Base-by-base conservation (phyloP, 495 filamentous ascomycete genomes). In the Neurospora sp. region DNA sequence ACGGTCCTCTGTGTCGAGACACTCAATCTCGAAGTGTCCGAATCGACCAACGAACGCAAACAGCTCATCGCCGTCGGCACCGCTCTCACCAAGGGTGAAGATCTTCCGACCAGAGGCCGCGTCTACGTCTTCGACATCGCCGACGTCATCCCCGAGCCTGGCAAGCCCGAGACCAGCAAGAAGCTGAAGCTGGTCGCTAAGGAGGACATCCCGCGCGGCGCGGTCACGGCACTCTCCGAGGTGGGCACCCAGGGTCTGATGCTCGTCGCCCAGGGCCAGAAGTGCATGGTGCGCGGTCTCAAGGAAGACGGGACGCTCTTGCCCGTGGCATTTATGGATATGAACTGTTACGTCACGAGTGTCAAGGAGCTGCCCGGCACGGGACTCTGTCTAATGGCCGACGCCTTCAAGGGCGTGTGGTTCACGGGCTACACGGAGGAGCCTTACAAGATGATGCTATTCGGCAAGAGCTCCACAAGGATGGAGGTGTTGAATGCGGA, bases 311-410 rank as follows among this genome's bases (percentile, higher is more conserved):
- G 93, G 2, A 92, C 90, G 5, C 86, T 98, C 62, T 86, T 98
- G 2, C 96, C 96, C 0, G 95, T 98, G 31, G 96, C 96, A 1
- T 99, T 99, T 77, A 92, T 99, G 89, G 96, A 99, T 77, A 94
- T 97, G 90, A 94, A 92, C 84, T 94, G 92, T 82, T 94, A 95
- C 80, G 92, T 97, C 39, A 93, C 88, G 3, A 87, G 91, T 5
- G 89, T 91, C 69, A 96, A 94, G 79, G 92, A 93, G 75, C 85
- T 98, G 44, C 88, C 88, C 35, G 90, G 91, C 1, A 96, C 94
- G 0, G 94, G 95, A 5, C 85, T 98, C 78, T 92, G 90, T 76
- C 82, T 97, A 5, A 86, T 97, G 79, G 92, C 91, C 0, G 96
- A 99, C 83, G 94, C 92, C 6, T 86, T 94, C 76, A 97, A 97